A percentile compares a stretch with the other conserved stretches of the same genome.
These are phyloP conservation scores for Fusarium secorum DNA, from an alignment of 2,329 filamentous ascomycete species.

Conservation along the genomic window DNA sequence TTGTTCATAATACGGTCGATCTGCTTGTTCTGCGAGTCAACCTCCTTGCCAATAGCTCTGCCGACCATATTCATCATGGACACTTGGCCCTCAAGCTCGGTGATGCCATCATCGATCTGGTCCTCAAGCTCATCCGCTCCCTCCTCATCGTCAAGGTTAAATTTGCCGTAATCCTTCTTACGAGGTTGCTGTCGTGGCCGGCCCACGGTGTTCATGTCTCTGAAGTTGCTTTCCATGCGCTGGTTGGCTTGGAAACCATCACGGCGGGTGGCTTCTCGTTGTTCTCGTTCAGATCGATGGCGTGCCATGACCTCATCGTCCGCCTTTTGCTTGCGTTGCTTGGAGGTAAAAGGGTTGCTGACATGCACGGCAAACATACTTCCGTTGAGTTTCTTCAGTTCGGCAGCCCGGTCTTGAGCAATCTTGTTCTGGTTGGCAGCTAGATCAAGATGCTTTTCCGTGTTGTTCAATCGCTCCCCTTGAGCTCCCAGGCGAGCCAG, in stretches of 20 bases:
- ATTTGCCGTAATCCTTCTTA: slow-evolving; percentile 65
- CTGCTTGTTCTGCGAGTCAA: slow-evolving; percentile 77
- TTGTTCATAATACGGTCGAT: slow-evolving; percentile 81
- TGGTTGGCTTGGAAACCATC: slow-evolving; percentile 61
- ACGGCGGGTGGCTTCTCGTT: slow-evolving; percentile 67
- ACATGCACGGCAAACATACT: slow-evolving; percentile 92
- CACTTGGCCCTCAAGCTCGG: slow-evolving; percentile 75
- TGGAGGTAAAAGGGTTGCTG: slow-evolving; percentile 78
- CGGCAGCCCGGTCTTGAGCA: slow-evolving; percentile 80
- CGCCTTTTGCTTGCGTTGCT: slow-evolving; percentile 67
- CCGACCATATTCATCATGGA: slow-evolving; percentile 77
- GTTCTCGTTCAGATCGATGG: slow-evolving; percentile 70
- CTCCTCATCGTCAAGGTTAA: slow-evolving; percentile 78
- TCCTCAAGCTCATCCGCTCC: slow-evolving; percentile 55
- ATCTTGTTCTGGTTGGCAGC: slow-evolving; percentile 78
- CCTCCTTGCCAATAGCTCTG: slow-evolving; percentile 75
- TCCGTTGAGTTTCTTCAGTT: slow-evolving; percentile 84
- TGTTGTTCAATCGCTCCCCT: slow-evolving; percentile 82
- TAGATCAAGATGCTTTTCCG: slow-evolving; percentile 82
- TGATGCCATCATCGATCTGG: slow-evolving; percentile 65
- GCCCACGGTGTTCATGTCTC: slow-evolving; percentile 47
- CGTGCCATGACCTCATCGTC: slow-evolving; percentile 76
- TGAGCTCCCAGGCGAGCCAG: slow-evolving; percentile 78
- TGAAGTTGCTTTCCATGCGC: slow-evolving; percentile 62
- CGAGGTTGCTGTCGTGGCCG: slow-evolving; percentile 43